These are phyloP conservation scores for Fabrea salina DNA, from an alignment of 169 alveolate genomes.

Conservation along the genomic window DNA sequence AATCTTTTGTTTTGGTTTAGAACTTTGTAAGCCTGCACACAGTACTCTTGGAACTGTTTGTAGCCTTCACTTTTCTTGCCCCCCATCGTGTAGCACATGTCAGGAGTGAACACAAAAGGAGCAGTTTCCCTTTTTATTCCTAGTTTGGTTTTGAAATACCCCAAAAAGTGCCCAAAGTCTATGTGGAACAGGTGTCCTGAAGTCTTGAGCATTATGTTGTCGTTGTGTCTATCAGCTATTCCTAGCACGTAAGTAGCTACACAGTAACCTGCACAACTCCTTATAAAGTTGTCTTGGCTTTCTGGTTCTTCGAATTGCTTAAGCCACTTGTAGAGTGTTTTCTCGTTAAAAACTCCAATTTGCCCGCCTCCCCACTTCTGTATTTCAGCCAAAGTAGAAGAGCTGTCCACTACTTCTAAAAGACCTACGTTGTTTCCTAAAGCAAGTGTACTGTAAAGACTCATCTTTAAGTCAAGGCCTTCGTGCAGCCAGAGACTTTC, in stretches of 20 bases:
- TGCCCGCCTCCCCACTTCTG: constrained; percentile 63
- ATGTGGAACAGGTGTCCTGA: constrained; percentile 85
- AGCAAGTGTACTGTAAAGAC: constrained; percentile 66
- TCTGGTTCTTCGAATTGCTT: constrained; percentile 19
- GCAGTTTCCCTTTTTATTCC: constrained; percentile 82
- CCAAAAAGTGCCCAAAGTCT: constrained; percentile 88
- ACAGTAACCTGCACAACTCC: constrained; percentile 76
- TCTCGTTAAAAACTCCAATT: constrained; percentile 59
- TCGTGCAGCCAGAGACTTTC: constrained; percentile 74
- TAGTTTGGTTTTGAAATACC: constrained; percentile 72
- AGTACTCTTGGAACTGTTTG: constrained; percentile 54
- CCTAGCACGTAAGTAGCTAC: constrained; percentile 75
- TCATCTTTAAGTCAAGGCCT: constrained; percentile 68
- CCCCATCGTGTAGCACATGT: constrained; percentile 71
- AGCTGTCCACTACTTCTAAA: constrained; percentile 70
- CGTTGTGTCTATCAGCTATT: constrained; percentile 83
- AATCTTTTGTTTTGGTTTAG: constrained; percentile 65
- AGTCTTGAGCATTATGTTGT: constrained; percentile 74
- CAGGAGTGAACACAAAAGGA: constrained; percentile 77
- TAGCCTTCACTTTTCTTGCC: constrained; percentile 39
- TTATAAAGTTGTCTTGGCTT: constrained; percentile 53
- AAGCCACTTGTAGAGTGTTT: constrained; percentile 54
- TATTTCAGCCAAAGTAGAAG: constrained; percentile 60
- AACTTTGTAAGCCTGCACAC: constrained; percentile 68
- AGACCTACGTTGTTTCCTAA: constrained; percentile 73